phyloP scores from a whole-genome alignment of 371 early-diverging fungal species.

The Mucor irregularis region DNA sequence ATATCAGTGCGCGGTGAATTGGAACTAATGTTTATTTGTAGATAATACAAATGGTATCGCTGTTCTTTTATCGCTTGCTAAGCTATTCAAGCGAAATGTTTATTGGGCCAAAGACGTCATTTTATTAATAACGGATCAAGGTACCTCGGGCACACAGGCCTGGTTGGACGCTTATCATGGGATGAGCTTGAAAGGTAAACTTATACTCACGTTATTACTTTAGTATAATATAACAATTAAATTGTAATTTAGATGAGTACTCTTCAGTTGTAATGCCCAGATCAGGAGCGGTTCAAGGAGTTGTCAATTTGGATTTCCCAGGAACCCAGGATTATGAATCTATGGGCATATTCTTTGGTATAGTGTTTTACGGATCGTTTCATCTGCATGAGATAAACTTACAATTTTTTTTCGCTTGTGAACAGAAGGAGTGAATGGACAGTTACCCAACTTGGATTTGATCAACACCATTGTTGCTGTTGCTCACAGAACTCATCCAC shows the following conservation, averaged over 20 bases:
- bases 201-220: too few species aligned
- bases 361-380: neutral
- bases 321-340: slow-evolving; percentile 66
- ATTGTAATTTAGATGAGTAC: slow-evolving; percentile 7
- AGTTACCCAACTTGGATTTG: slow-evolving; percentile 91
- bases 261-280: slow-evolving; percentile 53
- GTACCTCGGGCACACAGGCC: slow-evolving; percentile 72
- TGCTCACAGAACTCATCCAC: slow-evolving; percentile 42
- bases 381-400: neutral
- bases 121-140: slow-evolving; percentile 80
- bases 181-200: slow-evolving; percentile 35
- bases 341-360: slow-evolving; percentile 82
- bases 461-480: slow-evolving; percentile 73
- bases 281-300: slow-evolving; percentile 88
- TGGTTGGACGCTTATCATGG: slow-evolving; percentile 96
- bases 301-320: slow-evolving; percentile 85
- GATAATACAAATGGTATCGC: slow-evolving; percentile 80
- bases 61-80: slow-evolving; percentile 72
- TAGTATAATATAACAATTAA: too few species aligned
- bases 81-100: slow-evolving; percentile 71
- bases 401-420: too few species aligned
- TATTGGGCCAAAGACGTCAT: slow-evolving; percentile 94
- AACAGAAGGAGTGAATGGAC: slow-evolving; percentile 91
- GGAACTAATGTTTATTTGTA: too few species aligned
- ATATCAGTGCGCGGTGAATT: too few species aligned